These are phyloP conservation scores for Neonectria magnoliae DNA, from an alignment of 2,329 filamentous ascomycete genomes.

Conservation along the genomic window DNA sequence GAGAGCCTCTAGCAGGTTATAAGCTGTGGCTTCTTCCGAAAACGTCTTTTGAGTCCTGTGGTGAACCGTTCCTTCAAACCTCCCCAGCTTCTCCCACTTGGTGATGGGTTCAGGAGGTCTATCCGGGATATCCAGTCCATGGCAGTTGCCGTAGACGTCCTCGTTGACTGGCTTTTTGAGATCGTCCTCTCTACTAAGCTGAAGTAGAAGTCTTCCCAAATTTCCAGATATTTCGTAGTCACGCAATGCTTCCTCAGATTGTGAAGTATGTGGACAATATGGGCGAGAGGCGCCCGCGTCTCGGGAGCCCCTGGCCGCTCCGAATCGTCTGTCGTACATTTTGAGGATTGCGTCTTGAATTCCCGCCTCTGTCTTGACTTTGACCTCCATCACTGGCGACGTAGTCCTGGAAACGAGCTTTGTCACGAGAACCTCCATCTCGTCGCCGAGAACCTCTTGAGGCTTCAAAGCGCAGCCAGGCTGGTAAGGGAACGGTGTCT, in stretches of 20 bases:
- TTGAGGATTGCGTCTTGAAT: background rate
- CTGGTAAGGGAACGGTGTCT: background rate
- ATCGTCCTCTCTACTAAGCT: background rate
- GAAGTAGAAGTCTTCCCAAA: background rate
- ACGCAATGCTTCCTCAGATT: background rate
- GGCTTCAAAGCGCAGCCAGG: background rate
- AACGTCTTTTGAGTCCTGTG: background rate
- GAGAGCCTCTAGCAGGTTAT: background rate
- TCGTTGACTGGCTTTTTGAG: background rate
- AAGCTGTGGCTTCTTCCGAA: background rate
- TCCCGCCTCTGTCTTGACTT: background rate
- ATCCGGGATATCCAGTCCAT: background rate
- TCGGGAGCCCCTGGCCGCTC: background rate
- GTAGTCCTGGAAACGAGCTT: background rate
- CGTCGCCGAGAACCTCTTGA: background rate
- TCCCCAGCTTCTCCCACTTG: background rate
- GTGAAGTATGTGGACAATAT: background rate
- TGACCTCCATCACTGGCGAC: background rate
- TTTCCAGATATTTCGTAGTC: background rate
- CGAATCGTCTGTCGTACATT: background rate
- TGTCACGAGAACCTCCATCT: background rate
- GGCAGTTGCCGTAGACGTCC: fast-evolving
- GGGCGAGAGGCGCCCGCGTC: too few species aligned
- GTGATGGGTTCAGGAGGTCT: background rate
- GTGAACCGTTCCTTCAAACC: background rate